Evolutionary conservation across 768 basidiomycete species (phyloP), one percentile per base, ranked within the genome.

Genomic region (Rhodosporidiobolus odoratus): DNA sequence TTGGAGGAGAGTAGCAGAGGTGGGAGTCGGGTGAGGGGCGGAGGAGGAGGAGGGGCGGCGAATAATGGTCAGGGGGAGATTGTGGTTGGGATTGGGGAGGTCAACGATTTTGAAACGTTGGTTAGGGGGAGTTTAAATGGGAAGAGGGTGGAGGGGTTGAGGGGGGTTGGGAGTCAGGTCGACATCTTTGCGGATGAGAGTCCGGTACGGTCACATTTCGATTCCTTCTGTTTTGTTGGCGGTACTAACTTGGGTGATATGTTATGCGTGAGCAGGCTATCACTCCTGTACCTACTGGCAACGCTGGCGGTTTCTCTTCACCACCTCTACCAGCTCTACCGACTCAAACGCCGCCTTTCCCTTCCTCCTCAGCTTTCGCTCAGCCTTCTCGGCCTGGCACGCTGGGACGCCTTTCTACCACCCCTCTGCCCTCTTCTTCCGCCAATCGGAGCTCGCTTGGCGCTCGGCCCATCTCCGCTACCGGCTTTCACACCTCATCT

Each of bases 41-140:
- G 48, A 50, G 48, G 48, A n/a, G 15, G 12, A 25, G 48, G 48
- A 23, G 48, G 48, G n/a, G 30, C 23, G 56, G 53, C 37, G 2
- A 54, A 59, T 16, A 43, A 62, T 64, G 82, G 84, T 3, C 80
- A 83, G 4, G 79, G 84, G 6, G 71, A 78, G 25, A 82, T 71
- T 17, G 45, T 34, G 30, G 60, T 60, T 10, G 66, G 30, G 3
- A 23, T 19, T 15, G 60, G 84, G 75, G 75, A 84, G 0, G 83
- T 84, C 27, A 83, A 92, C 25, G 88, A 96, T 77, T 99, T 99
- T 75, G 92, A 89, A 79, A 90, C 86, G 64, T 83, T 95, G 2
- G 91, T 95, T 6, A 60, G 76, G 3, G 84, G 87, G 15, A 40
- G 27, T 0, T 48, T 57, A 32, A 62, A 66, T 34, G 61, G 65